Conservation (phyloP, 208 protist species). For the Crithidia mellificae region DNA sequence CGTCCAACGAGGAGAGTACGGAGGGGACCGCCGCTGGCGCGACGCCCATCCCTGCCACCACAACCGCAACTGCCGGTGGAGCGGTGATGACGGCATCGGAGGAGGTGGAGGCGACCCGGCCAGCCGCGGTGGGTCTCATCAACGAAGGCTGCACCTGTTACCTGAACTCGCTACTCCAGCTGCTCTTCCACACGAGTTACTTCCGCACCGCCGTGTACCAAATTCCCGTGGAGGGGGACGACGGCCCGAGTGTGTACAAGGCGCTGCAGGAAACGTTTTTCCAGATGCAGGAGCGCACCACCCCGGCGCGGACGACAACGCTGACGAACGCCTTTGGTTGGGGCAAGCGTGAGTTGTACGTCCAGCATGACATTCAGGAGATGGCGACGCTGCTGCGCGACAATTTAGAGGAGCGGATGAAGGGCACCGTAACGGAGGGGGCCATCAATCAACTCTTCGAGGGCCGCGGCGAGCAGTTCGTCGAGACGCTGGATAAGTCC, state of each 20-base stretch:
- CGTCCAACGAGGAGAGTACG: neutral
- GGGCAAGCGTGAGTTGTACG: constrained; percentile 69
- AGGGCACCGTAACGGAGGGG: constrained; percentile 83
- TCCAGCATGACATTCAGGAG: constrained; percentile 93
- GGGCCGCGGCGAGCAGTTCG: constrained; percentile 76
- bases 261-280: constrained; percentile 88
- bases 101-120: neutral
- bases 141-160: constrained; percentile 93
- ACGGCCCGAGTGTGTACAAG: constrained; percentile 46
- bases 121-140: constrained; percentile 65
- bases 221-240: constrained; percentile 55
- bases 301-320: constrained; percentile 66
- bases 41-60: too few species aligned
- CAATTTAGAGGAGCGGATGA: constrained; percentile 90
- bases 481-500: constrained; percentile 79
- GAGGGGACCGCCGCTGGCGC: too few species aligned
- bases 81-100: too few species aligned
- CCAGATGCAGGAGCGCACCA: constrained; percentile 79
- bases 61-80: too few species aligned
- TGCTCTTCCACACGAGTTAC: constrained; percentile 83
- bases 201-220: constrained; percentile 87
- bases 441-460: constrained; percentile 86
- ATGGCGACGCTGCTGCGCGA: constrained; percentile 86
- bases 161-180: constrained; percentile 89
- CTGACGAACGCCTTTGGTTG: constrained; percentile 92